phyloP scores from a whole-genome alignment of 2,329 filamentous ascomycete species.

The Monosporascus sp. region DNA sequence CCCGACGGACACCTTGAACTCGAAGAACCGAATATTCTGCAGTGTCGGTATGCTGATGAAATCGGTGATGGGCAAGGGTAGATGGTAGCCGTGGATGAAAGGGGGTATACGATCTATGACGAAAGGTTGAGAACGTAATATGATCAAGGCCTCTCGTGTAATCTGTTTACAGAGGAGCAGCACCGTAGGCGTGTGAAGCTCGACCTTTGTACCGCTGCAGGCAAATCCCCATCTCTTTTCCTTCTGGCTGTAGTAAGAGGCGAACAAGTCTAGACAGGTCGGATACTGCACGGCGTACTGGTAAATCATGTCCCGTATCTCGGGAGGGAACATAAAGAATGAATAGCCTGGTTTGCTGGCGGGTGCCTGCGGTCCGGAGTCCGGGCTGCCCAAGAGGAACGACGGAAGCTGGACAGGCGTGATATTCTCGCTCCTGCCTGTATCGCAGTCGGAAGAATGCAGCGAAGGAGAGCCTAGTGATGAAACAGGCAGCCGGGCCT shows the following conservation, averaged over 20 bases:
- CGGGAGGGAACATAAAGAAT: conserved; percentile 26
- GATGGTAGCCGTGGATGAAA: conserved; percentile 21
- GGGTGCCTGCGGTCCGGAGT: neutral
- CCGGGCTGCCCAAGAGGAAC: neutral
- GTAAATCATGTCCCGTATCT: conserved; percentile 32
- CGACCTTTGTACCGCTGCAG: conserved; percentile 1
- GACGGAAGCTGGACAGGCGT: neutral
- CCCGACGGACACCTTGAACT: conserved; percentile 26
- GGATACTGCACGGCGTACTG: conserved; percentile 22
- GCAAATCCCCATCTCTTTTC: conserved; percentile 3
- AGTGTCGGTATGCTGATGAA: conserved; percentile 26
- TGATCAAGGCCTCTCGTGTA: conserved; percentile 25
- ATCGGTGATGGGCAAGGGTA: conserved; percentile 19
- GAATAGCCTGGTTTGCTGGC: conserved; percentile 3
- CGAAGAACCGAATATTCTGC: conserved; percentile 24
- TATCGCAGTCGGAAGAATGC: neutral
- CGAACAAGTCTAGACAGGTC: conserved; percentile 21
- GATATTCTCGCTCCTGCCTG: neutral
- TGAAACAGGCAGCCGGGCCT: conserved; percentile 11
- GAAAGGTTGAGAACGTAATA: conserved; percentile 20
- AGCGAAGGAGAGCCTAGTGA: neutral
- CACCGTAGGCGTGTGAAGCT: conserved; percentile 25
- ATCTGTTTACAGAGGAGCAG: conserved; percentile 30
- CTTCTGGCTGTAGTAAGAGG: conserved; percentile 23
- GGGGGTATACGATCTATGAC: conserved; percentile 31